Percentiles rank a stretch among this genome's conserved stretches.
phyloP scores from a whole-genome alignment of 495 filamentous ascomycete genomes.

The Aspergillus heteromorphus region DNA sequence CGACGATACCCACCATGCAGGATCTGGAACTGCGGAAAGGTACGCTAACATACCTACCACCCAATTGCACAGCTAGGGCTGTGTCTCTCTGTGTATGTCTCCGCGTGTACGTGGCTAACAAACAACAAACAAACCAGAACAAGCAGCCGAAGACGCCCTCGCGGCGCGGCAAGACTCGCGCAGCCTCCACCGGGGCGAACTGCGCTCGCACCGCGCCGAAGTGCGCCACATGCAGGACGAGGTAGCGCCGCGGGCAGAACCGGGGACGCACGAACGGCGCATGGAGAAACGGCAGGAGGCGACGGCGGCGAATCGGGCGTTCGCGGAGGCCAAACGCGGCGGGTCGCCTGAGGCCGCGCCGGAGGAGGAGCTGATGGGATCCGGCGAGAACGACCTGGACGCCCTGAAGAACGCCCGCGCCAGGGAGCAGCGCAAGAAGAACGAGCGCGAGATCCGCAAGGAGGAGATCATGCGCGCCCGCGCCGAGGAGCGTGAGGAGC shows the following conservation, averaged over 20 bases:
- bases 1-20: conserved; percentile 66
- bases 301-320: conserved; percentile 43
- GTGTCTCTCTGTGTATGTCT: not conserved
- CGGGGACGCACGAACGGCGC: conserved; percentile 77
- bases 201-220: conserved; percentile 30
- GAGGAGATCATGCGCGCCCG: conserved; percentile 39
- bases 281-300: conserved; percentile 74
- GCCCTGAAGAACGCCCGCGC: conserved; percentile 37
- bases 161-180: conserved; percentile 51
- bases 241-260: conserved; percentile 72
- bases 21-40: conserved; percentile 69
- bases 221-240: conserved; percentile 56
- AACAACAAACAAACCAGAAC: conserved; percentile 33
- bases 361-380: conserved; percentile 40
- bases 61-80: not conserved
- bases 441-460: conserved; percentile 35
- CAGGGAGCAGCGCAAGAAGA: conserved; percentile 39
- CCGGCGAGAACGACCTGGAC: conserved; percentile 36
- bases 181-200: conserved; percentile 54
- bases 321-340: conserved; percentile 38
- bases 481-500: conserved; percentile 39
- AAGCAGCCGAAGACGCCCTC: conserved; percentile 48
- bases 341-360: conserved; percentile 35
- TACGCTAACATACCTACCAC: conserved; percentile 20
- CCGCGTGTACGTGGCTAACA: not conserved